Evolutionary conservation across 1,139 yeast species (phyloP).

Genomic region (Lodderomyces jiufengensis): DNA sequence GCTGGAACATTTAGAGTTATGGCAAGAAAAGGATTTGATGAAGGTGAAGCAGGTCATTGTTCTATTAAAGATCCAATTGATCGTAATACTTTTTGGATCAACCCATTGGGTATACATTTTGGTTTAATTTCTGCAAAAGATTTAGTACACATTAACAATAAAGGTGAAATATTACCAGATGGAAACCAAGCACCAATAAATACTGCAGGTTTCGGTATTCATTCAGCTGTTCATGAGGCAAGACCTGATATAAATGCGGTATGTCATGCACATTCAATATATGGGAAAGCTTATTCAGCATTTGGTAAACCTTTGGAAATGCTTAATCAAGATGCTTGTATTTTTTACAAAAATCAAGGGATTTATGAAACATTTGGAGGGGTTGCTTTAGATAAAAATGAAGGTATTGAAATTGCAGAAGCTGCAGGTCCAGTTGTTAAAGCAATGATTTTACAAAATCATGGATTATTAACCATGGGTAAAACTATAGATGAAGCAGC

Average conservation of each 20-base stretch:
- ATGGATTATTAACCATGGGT: slow-evolving; percentile 75
- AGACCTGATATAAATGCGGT: slow-evolving; percentile 81
- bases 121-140: slow-evolving; percentile 65
- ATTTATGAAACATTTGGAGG: slow-evolving; percentile 74
- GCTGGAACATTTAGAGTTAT: slow-evolving; percentile 78
- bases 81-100: slow-evolving; percentile 73
- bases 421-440: slow-evolving; percentile 58
- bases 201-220: slow-evolving; percentile 79
- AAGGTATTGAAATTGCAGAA: slow-evolving; percentile 63
- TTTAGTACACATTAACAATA: slow-evolving; percentile 70
- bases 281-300: slow-evolving; percentile 71
- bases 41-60: slow-evolving; percentile 81
- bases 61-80: slow-evolving; percentile 77
- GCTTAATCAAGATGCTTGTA: slow-evolving; percentile 74
- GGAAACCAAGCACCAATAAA: slow-evolving; percentile 66
- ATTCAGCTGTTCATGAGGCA: slow-evolving; percentile 69
- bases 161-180: slow-evolving; percentile 63
- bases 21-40: slow-evolving; percentile 68
- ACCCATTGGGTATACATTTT: slow-evolving; percentile 71
- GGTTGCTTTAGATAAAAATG: slow-evolving; percentile 66
- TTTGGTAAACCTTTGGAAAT: slow-evolving; percentile 68
- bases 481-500: slow-evolving; percentile 80
- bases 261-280: slow-evolving; percentile 71
- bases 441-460: slow-evolving; percentile 68
- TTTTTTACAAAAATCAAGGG: slow-evolving; percentile 59